Percentiles rank a stretch among this genome's conserved stretches.
Conservation (phyloP, 257 asterid species). For the Knoxia roxburghii region DNA sequence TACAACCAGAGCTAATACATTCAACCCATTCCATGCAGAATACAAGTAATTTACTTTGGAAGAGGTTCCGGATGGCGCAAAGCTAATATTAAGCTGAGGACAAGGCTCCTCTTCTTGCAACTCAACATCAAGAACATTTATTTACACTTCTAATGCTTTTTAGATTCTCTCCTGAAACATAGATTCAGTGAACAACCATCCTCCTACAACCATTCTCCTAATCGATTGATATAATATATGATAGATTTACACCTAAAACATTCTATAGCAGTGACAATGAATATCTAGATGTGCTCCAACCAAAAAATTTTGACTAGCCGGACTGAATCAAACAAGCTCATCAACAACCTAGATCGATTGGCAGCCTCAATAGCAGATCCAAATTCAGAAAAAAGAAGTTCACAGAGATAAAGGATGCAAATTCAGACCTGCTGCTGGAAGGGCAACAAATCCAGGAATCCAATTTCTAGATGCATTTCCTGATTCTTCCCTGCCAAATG, state of each 20-base stretch:
- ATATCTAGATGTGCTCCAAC: not conserved
- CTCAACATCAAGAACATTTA: not conserved
- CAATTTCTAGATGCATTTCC: conserved; percentile 59
- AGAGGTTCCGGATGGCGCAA: conserved; percentile 25
- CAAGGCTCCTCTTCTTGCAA: conserved; percentile 22
- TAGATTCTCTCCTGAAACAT: not conserved
- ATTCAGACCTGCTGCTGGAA: conserved; percentile 88
- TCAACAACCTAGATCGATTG: not conserved
- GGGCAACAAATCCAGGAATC: conserved; percentile 69
- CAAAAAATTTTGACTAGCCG: not conserved
- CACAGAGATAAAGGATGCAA: not conserved
- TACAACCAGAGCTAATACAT: conserved; percentile 10
- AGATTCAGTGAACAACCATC: not conserved
- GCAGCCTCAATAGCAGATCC: not conserved
- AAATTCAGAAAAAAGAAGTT: too few relatives aligned
- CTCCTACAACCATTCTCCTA: not conserved
- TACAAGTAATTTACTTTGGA: conserved; percentile 15
- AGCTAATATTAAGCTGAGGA: conserved; percentile 20
- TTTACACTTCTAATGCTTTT: not conserved
- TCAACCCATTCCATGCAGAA: conserved; percentile 19
- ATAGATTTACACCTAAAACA: not conserved
- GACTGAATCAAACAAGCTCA: not conserved
- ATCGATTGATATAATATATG: not conserved
- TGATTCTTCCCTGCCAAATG: conserved; percentile 50
- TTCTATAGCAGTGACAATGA: not conserved